phyloP scores from a whole-genome alignment of 1,139 yeast species.

The Debaryomyces subglobosus region DNA sequence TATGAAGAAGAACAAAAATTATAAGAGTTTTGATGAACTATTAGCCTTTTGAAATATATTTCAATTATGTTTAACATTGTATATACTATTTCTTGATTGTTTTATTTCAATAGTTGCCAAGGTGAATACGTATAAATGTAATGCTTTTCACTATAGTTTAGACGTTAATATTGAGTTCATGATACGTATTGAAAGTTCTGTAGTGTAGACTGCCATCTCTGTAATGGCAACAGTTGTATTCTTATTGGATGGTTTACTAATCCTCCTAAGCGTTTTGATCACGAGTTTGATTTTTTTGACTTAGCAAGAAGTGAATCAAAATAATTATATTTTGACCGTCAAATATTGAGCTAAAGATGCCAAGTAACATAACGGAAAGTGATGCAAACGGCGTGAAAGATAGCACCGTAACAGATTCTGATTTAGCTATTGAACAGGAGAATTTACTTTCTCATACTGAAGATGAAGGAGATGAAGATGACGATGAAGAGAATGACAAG shows the following conservation, averaged over 20 bases:
- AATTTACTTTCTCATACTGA: slow-evolving; percentile 20
- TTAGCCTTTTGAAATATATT: slow-evolving; percentile 3
- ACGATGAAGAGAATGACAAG: slow-evolving; percentile 20
- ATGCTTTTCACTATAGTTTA: not conserved
- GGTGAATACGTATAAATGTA: not conserved
- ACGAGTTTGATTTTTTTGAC: not conserved
- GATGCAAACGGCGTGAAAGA: not conserved
- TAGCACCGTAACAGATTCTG: not conserved
- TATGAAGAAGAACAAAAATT: slow-evolving; percentile 51
- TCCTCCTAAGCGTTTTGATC: slow-evolving; percentile 1
- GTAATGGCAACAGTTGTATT: not conserved
- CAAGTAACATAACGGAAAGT: not conserved
- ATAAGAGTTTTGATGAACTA: slow-evolving; percentile 19
- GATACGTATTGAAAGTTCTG: not conserved
- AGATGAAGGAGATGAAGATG: slow-evolving; percentile 29
- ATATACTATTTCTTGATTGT: slow-evolving; percentile 8
- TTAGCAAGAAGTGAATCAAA: not conserved
- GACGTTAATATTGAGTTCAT: not conserved
- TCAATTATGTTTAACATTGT: slow-evolving; percentile 7
- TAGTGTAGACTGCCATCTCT: not conserved
- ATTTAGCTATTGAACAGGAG: slow-evolving; percentile 3
- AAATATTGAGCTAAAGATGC: not conserved
- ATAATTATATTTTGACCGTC: not conserved
- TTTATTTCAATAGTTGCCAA: slow-evolving; percentile 4
- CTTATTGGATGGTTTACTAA: slow-evolving; percentile 1